phyloP scores from a whole-genome alignment of 192 early-diverging fungal species.

The Kickxella alabastrina region DNA sequence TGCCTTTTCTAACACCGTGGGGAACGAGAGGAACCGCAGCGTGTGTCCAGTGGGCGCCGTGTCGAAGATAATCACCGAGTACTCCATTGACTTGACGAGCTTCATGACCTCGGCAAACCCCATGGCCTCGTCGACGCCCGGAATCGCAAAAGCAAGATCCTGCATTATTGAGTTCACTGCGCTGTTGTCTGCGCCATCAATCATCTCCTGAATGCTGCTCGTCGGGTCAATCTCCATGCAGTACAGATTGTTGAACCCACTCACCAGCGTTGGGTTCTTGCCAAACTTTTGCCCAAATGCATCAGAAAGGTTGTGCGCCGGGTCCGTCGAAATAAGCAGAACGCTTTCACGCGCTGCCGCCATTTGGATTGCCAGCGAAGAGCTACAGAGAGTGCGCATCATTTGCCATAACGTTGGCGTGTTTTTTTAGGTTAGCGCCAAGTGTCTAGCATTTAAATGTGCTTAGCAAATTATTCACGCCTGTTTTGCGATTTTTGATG shows the following conservation, averaged over 20 bases:
- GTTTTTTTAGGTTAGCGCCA: too few relatives aligned
- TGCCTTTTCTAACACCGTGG: slow-evolving; percentile 95
- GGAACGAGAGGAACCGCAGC: slow-evolving; percentile 97
- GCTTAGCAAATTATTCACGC: too few relatives aligned
- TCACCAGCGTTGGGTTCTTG: slow-evolving; percentile 91
- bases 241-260: slow-evolving; percentile 92
- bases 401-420: too few relatives aligned
- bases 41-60: slow-evolving; percentile 99
- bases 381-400: too few relatives aligned
- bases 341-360: slow-evolving; percentile 88
- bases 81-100: slow-evolving; percentile 99
- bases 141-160: slow-evolving; percentile 98
- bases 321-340: slow-evolving; percentile 97
- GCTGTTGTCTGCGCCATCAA: slow-evolving; percentile 74
- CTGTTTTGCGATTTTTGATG: too few relatives aligned
- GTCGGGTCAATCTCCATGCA: slow-evolving; percentile 99
- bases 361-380: slow-evolving; percentile 92
- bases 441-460: too few relatives aligned
- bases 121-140: slow-evolving; percentile 99
- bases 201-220: slow-evolving; percentile 97
- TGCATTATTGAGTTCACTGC: slow-evolving; percentile 87
- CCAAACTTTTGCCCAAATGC: slow-evolving; percentile 99
- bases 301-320: slow-evolving; percentile 98
- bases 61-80: slow-evolving; percentile 97
- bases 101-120: slow-evolving; percentile 99